Conservation (phyloP, 2,329 filamentous ascomycete genomes). For the Fusarium marasasianum region DNA sequence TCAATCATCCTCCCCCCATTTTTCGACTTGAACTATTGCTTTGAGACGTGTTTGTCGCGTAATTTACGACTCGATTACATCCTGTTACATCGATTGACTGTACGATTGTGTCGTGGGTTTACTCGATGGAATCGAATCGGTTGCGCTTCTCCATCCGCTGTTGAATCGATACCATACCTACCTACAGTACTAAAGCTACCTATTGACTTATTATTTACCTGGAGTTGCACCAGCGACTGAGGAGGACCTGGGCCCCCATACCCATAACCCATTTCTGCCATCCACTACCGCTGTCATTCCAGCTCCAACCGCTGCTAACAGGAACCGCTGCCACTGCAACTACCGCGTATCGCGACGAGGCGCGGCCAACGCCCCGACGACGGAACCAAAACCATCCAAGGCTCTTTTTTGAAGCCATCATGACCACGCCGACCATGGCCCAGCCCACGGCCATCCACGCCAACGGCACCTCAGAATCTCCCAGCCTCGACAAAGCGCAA, state of each 20-base stretch:
- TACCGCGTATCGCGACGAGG: conserved; percentile 55
- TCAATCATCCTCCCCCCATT: conserved; percentile 40
- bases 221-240: conserved; percentile 54
- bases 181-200: conserved; percentile 42
- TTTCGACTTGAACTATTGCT: conserved; percentile 39
- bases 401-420: conserved; percentile 34
- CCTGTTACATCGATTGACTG: conserved; percentile 43
- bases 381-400: conserved; percentile 15
- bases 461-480: conserved; percentile 55
- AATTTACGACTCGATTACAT: conserved; percentile 37
- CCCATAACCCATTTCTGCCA: conserved; percentile 40
- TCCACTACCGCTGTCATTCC: conserved; percentile 44
- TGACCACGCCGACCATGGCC: conserved; percentile 50
- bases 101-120: conserved; percentile 45
- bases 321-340: conserved; percentile 46
- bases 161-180: background rate
- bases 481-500: conserved; percentile 45
- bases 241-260: conserved; percentile 4
- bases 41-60: conserved; percentile 36
- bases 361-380: conserved; percentile 46
- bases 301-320: conserved; percentile 34
- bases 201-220: conserved; percentile 36
- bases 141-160: conserved; percentile 43
- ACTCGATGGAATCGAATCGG: conserved; percentile 46
- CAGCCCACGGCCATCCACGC: conserved; percentile 51